These are phyloP conservation scores for Panaeolus cyanescens DNA, from an alignment of 768 basidiomycete species.

Conservation along the genomic window DNA sequence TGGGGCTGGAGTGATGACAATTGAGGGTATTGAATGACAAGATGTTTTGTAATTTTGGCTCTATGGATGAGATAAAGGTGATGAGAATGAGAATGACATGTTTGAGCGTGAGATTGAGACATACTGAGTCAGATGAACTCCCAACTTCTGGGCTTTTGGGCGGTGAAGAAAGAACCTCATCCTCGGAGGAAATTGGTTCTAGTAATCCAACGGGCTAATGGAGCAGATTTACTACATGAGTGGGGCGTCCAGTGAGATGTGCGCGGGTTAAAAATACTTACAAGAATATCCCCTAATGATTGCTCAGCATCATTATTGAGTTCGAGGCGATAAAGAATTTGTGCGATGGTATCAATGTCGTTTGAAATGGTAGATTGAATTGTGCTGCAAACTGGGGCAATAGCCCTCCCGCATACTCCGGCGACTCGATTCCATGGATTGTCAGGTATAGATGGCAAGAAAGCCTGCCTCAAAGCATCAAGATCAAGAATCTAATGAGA, in stretches of 20 bases:
- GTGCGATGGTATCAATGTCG: constrained; percentile 44
- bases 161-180: background rate
- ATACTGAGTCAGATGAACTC: constrained; percentile 20
- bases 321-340: constrained; percentile 44
- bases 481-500: constrained; percentile 28
- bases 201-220: constrained; percentile 18
- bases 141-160: background rate
- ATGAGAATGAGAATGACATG: background rate
- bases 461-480: constrained; percentile 19
- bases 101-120: constrained; percentile 1
- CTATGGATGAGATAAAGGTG: background rate
- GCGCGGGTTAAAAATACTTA: constrained; percentile 13
- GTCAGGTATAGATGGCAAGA: constrained; percentile 23
- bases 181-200: background rate
- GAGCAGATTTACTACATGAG: background rate
- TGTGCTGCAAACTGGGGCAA: constrained; percentile 34
- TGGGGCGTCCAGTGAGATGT: background rate
- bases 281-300: constrained; percentile 14
- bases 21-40: constrained; percentile 40
- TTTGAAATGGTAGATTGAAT: constrained; percentile 34
- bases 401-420: constrained; percentile 26
- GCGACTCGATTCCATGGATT: constrained; percentile 29
- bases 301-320: constrained; percentile 15
- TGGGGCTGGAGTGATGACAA: constrained; percentile 52
- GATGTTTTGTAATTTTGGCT: background rate